Conservation (phyloP, 495 filamentous ascomycete genomes). For the Parathielavia appendiculata region DNA sequence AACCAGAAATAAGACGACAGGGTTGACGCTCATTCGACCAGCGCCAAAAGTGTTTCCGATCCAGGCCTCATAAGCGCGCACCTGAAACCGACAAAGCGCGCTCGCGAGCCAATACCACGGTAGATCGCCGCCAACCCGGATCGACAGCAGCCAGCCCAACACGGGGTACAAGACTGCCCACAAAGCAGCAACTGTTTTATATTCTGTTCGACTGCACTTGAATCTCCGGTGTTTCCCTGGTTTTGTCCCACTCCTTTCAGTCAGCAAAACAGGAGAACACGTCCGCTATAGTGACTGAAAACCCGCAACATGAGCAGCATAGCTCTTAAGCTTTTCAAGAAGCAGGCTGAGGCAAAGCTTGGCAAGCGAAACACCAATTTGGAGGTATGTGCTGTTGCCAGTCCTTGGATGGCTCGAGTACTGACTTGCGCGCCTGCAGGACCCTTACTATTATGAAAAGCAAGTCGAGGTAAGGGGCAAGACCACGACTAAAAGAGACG, state of each 20-base stretch:
- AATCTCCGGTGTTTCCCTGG: background rate
- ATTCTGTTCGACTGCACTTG: background rate
- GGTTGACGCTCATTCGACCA: slow-evolving; percentile 4
- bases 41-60: slow-evolving; percentile 21
- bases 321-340: slow-evolving; percentile 51
- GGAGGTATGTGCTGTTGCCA: slow-evolving; percentile 47
- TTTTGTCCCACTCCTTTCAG: background rate
- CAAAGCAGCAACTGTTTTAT: slow-evolving; percentile 15
- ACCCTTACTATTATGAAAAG: slow-evolving; percentile 72
- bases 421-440: slow-evolving; percentile 33
- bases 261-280: background rate
- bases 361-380: slow-evolving; percentile 69
- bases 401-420: background rate
- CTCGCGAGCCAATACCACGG: slow-evolving; percentile 14
- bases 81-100: slow-evolving; percentile 25
- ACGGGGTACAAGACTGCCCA: background rate
- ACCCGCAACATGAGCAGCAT: slow-evolving; percentile 19
- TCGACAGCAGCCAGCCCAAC: slow-evolving; percentile 13
- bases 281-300: no score
- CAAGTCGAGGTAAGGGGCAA: slow-evolving; percentile 58
- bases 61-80: slow-evolving; percentile 20
- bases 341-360: slow-evolving; percentile 62
- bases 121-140: background rate
- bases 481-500: slow-evolving; percentile 57
- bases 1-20: background rate